A percentile compares a stretch with the other conserved stretches of the same genome.
Conservation (phyloP, 495 filamentous ascomycete genomes). For the Penicillium riverlandense region DNA sequence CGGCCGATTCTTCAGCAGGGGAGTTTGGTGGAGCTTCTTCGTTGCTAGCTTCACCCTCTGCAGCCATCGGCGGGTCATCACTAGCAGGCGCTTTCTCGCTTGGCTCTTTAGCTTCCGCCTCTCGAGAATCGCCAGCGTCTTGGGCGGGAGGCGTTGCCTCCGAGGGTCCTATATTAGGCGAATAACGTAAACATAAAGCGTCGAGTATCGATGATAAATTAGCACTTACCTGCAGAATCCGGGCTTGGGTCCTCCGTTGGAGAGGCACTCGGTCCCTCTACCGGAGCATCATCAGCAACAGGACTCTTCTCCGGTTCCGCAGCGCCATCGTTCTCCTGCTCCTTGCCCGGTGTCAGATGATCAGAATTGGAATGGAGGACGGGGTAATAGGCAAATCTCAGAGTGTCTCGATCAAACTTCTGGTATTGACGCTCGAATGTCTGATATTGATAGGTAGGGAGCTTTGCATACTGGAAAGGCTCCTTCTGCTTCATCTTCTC, state of each 20-base stretch:
- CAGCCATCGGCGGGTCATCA: constrained; percentile 14
- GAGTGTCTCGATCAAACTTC: constrained; percentile 30
- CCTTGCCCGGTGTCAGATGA: constrained; percentile 33
- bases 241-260: constrained; percentile 15
- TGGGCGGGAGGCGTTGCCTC: constrained; percentile 10
- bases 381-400: constrained; percentile 29
- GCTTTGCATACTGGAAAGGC: constrained; percentile 36
- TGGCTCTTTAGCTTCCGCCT: constrained; percentile 18
- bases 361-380: constrained; percentile 20
- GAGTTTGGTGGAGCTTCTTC: constrained; percentile 12
- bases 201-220: background rate
- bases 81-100: constrained; percentile 16
- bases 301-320: constrained; percentile 18
- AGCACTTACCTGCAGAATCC: constrained; percentile 25
- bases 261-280: constrained; percentile 15
- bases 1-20: constrained; percentile 9
- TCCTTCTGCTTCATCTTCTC: constrained; percentile 22
- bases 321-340: constrained; percentile 29
- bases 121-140: constrained; percentile 9
- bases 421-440: constrained; percentile 31
- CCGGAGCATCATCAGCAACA: constrained; percentile 14
- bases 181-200: no score
- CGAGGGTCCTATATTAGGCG: constrained; percentile 12
- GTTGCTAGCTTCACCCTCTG: constrained; percentile 18
- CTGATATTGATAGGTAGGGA: constrained; percentile 35